Evolutionary conservation across 1,284 basidiomycete species (phyloP).

Genomic region (Microbotryum intermedium): DNA sequence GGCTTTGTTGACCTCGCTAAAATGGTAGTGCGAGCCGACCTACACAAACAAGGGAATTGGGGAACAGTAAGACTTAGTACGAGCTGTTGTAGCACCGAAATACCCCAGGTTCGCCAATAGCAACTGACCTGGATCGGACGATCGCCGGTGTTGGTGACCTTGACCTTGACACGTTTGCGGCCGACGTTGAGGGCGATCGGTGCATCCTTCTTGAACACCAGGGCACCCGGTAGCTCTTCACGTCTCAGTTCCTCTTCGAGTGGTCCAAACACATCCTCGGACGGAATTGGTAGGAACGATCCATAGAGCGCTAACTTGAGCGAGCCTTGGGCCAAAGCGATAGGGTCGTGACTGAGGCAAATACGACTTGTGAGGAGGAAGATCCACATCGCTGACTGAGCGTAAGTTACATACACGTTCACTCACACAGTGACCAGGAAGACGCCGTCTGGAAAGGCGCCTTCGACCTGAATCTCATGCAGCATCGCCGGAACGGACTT

Average conservation of each 20-base stretch:
- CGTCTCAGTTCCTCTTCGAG: slow-evolving; percentile 42
- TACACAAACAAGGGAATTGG: slow-evolving; percentile 36
- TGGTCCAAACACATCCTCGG: slow-evolving; percentile 55
- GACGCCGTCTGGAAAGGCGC: slow-evolving; percentile 76
- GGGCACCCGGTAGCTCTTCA: slow-evolving; percentile 29
- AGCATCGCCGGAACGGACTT: slow-evolving; percentile 37
- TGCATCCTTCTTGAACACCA: slow-evolving; percentile 55
- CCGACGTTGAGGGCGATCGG: slow-evolving; percentile 67
- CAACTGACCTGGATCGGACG: slow-evolving; percentile 73
- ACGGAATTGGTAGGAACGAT: slow-evolving; percentile 78
- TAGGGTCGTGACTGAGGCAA: slow-evolving; percentile 60
- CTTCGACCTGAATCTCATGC: slow-evolving; percentile 82
- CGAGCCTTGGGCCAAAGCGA: slow-evolving; percentile 73
- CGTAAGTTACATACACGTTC: neutral
- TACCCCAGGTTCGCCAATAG: neutral
- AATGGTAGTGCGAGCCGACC: slow-evolving; percentile 85
- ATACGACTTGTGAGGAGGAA: no score
- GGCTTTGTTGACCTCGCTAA: slow-evolving; percentile 77
- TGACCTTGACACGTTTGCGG: slow-evolving; percentile 58
- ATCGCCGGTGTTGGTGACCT: slow-evolving; percentile 87
- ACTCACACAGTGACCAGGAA: slow-evolving; percentile 75
- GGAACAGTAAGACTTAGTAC: neutral
- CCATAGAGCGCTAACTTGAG: slow-evolving; percentile 77
- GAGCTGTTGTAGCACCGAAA: neutral
- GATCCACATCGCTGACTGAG: neutral